Conservation (phyloP, 2,329 filamentous ascomycete species). For the Cyphellophora europaea region DNA sequence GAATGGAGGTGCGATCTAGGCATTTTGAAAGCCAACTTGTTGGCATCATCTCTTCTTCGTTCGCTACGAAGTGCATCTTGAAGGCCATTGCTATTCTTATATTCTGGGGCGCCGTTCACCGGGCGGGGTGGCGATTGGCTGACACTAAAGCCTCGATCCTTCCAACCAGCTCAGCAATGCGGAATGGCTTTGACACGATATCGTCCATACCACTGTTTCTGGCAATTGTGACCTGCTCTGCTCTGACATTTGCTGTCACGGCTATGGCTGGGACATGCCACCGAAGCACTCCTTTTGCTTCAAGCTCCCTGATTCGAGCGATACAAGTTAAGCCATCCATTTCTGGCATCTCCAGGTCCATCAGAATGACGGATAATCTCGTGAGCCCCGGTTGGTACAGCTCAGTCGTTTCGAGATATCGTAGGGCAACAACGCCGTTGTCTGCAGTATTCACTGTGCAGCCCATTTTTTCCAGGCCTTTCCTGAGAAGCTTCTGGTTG, state of each 20-base stretch:
- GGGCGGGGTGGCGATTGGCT: no score
- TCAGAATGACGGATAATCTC: conserved; percentile 50
- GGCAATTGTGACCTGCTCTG: conserved; percentile 62
- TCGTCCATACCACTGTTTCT: conserved; percentile 66
- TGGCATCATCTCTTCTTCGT: no score
- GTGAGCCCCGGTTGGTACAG: conserved; percentile 3
- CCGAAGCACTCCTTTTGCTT: conserved; percentile 38
- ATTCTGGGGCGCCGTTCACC: no score
- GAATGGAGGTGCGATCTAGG: no score
- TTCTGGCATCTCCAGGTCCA: conserved; percentile 76
- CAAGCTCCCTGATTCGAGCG: conserved; percentile 57
- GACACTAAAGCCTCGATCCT: conserved; percentile 57
- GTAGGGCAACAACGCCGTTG: conserved; percentile 33
- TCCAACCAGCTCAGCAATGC: conserved; percentile 55
- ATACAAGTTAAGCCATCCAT: conserved; percentile 73
- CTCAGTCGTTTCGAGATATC: conserved; percentile 23
- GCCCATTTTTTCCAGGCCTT: conserved; percentile 25
- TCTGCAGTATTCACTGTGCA: conserved; percentile 25
- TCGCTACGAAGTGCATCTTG: no score
- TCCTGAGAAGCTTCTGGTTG: conserved; percentile 28
- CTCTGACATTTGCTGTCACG: conserved; percentile 20
- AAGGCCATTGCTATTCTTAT: no score
- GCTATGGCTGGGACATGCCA: conserved; percentile 11
- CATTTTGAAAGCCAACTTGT: no score
- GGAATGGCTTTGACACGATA: conserved; percentile 70